Conservation (phyloP, 768 basidiomycete species). For the Mycena rebaudengoi region DNA sequence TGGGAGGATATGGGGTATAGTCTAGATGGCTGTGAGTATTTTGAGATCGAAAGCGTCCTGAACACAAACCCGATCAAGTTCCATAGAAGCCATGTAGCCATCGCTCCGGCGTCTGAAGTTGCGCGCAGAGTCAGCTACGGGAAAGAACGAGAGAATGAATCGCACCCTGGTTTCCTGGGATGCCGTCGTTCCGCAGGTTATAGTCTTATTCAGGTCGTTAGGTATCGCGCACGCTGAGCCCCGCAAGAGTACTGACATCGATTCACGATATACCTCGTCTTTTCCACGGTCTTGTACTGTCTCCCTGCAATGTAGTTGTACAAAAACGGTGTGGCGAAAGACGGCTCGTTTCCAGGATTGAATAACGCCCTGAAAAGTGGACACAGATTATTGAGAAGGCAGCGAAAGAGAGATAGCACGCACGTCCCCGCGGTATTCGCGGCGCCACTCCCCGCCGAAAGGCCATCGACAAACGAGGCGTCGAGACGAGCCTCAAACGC, state of each 20-base stretch:
- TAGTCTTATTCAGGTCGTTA: neutral
- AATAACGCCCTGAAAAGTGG: conserved; percentile 1
- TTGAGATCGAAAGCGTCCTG: neutral
- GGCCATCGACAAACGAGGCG: conserved; percentile 4
- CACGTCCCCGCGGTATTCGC: conserved; percentile 4
- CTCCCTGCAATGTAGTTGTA: conserved; percentile 7
- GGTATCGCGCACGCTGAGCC: neutral
- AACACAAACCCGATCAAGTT: conserved; percentile 10
- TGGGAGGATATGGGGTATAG: conserved; percentile 5
- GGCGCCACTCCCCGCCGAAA: conserved; percentile 1
- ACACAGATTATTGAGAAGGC: neutral
- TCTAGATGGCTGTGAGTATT: neutral
- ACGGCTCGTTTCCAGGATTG: conserved; percentile 4
- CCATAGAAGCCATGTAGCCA: conserved; percentile 5
- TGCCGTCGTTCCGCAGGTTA: neutral
- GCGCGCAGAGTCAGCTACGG: neutral
- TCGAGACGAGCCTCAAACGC: conserved; percentile 7
- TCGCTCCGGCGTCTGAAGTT: conserved; percentile 1
- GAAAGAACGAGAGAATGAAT: neutral
- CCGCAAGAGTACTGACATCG: neutral
- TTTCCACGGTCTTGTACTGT: conserved; percentile 5
- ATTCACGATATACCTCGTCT: neutral
- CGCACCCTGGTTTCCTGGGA: conserved; percentile 1
- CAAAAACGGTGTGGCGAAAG: neutral
- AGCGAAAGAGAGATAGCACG: neutral